These are phyloP conservation scores for Hygrophila difformis DNA, from an alignment of 257 asterid genomes.

Conservation along the genomic window DNA sequence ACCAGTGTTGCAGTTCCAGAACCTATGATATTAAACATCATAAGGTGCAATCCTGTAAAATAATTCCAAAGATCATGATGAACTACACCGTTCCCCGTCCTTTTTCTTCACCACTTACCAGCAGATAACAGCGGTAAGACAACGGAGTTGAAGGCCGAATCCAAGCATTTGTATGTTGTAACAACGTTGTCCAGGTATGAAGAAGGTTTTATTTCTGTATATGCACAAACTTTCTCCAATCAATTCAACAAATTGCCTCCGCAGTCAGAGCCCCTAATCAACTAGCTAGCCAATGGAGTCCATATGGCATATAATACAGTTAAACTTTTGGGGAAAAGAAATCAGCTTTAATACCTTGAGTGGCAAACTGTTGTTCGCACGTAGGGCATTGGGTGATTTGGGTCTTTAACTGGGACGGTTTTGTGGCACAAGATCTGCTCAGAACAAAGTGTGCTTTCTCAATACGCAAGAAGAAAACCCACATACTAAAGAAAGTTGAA, in stretches of 20 bases:
- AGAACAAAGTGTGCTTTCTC: no score
- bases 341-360: slow-evolving; percentile 32
- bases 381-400: slow-evolving; percentile 55
- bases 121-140: slow-evolving; percentile 35
- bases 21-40: slow-evolving; percentile 13
- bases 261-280: neutral
- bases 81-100: neutral
- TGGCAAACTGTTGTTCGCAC: slow-evolving; percentile 39
- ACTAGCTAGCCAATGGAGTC: neutral
- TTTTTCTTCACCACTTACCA: slow-evolving; percentile 27
- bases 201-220: slow-evolving; percentile 63
- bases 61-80: neutral
- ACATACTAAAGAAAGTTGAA: neutral
- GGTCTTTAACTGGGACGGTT: slow-evolving; percentile 20
- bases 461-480: neutral
- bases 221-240: neutral
- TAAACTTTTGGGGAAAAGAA: neutral
- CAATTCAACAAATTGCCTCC: neutral
- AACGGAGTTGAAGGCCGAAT: slow-evolving; percentile 44
- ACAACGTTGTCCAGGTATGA: slow-evolving; percentile 57
- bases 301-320: no score
- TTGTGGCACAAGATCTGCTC: slow-evolving; percentile 46
- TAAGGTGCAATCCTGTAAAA: neutral
- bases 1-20: slow-evolving; percentile 18
- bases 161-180: slow-evolving; percentile 46